phyloP scores from a whole-genome alignment of 2,329 filamentous ascomycete genomes.

The Alternaria gaisen region DNA sequence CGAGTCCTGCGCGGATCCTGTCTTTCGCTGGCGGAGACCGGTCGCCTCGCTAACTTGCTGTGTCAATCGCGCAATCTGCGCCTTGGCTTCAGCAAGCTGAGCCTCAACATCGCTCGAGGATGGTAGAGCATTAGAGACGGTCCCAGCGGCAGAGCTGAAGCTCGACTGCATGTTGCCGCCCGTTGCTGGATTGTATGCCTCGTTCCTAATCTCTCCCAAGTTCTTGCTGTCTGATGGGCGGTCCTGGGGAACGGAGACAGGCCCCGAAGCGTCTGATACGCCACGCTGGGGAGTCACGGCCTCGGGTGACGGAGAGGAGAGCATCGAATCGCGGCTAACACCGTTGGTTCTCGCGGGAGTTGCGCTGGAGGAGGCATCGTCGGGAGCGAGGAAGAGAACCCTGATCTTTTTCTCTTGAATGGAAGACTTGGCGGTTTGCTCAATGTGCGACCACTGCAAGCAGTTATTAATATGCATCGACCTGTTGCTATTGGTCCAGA shows the following conservation, averaged over 20 bases:
- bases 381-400: conserved; percentile 80
- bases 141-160: conserved; percentile 57
- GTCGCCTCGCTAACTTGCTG: conserved; percentile 63
- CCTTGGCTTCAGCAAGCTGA: conserved; percentile 78
- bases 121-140: conserved; percentile 59
- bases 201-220: conserved; percentile 53
- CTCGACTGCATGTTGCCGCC: conserved; percentile 48
- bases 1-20: conserved; percentile 61
- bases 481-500: not conserved
- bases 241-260: conserved; percentile 52
- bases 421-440: conserved; percentile 76
- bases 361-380: conserved; percentile 53
- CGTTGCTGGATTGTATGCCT: conserved; percentile 53
- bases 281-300: conserved; percentile 58
- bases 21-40: conserved; percentile 82
- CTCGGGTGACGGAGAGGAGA: conserved; percentile 63
- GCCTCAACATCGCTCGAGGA: conserved; percentile 71
- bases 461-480: conserved; percentile 15
- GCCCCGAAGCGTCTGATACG: conserved; percentile 43
- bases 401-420: conserved; percentile 97
- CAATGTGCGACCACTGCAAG: conserved; percentile 74
- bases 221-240: conserved; percentile 52
- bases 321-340: conserved; percentile 39
- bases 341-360: conserved; percentile 49
- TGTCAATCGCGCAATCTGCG: conserved; percentile 73